phyloP scores from a whole-genome alignment of 306 rosid species.

The Cicer bijugum region DNA sequence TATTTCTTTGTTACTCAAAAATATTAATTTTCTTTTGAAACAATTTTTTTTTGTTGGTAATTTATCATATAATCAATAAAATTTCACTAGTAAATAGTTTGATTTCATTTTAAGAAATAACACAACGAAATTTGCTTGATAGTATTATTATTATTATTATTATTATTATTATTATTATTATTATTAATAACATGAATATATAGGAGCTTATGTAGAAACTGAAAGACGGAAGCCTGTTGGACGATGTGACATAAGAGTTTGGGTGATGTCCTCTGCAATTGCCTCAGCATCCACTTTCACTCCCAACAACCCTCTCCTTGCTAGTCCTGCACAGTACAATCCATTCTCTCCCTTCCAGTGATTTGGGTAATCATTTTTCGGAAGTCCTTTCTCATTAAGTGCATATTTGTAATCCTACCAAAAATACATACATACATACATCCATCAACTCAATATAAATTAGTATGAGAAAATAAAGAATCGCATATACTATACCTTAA shows the following conservation, averaged over 20 bases:
- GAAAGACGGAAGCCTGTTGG: not conserved
- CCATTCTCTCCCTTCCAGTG: conserved; percentile 73
- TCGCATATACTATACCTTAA: conserved; percentile 51
- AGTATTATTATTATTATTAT: too few relatives aligned
- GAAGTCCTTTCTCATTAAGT: conserved; percentile 58
- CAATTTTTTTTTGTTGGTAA: too few relatives aligned
- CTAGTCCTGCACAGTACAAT: conserved; percentile 60
- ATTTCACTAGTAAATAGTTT: too few relatives aligned
- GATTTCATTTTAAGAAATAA: too few relatives aligned
- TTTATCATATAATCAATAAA: too few relatives aligned
- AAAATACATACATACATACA: not conserved
- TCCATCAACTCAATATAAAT: not conserved
- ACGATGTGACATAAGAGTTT: not conserved
- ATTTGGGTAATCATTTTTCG: conserved; percentile 46
- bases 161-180: too few relatives aligned
- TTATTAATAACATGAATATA: too few relatives aligned
- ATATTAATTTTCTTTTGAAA: too few relatives aligned
- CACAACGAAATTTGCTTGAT: too few relatives aligned
- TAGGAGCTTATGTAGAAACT: not conserved
- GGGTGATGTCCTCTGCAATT: conserved; percentile 52
- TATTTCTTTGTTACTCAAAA: too few relatives aligned
- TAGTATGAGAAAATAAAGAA: not conserved
- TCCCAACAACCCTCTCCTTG: conserved; percentile 60
- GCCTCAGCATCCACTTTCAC: conserved; percentile 55
- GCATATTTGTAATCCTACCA: conserved; percentile 50